phyloP scores from a whole-genome alignment of 768 basidiomycete species.

The Rubroboletus satanas region DNA sequence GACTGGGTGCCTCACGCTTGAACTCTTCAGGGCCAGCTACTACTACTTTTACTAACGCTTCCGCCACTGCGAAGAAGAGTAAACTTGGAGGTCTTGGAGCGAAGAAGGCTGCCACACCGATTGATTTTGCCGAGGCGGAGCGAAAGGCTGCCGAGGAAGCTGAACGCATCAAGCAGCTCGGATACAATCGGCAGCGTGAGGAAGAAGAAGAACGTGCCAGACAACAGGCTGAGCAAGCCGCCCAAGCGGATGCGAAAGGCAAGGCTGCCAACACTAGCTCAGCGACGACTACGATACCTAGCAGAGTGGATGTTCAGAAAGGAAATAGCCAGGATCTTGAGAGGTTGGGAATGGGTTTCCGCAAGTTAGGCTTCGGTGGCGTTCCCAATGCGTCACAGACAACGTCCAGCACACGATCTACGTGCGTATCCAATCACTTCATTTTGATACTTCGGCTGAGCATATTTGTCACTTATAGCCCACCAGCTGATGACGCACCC shows the following conservation, averaged over 20 bases:
- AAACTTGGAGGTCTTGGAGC: conserved; percentile 82
- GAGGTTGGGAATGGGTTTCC: conserved; percentile 65
- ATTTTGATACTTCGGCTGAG: background rate
- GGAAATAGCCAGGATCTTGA: conserved; percentile 50
- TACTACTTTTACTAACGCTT: conserved; percentile 27
- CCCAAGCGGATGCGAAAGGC: conserved; percentile 26
- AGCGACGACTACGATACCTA: conserved; percentile 21
- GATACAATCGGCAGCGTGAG: conserved; percentile 84
- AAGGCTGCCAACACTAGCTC: conserved; percentile 27
- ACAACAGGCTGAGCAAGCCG: conserved; percentile 54
- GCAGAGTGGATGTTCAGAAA: conserved; percentile 33
- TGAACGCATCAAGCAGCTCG: conserved; percentile 85
- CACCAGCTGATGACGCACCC: conserved; percentile 52
- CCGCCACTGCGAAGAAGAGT: conserved; percentile 51
- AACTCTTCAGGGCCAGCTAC: conserved; percentile 38
- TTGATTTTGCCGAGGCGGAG: conserved; percentile 95
- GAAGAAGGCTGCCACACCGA: conserved; percentile 72
- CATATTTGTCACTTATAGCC: conserved; percentile 12
- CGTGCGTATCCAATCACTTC: conserved; percentile 22
- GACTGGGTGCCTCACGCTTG: conserved; percentile 41
- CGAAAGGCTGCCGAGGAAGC: conserved; percentile 87
- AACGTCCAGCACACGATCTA: conserved; percentile 43
- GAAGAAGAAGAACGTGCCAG: conserved; percentile 75
- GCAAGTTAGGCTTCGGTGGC: conserved; percentile 81
- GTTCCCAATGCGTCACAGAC: conserved; percentile 61